These are phyloP conservation scores for Apiotrichum sp. DNA, from an alignment of 1,284 basidiomycete genomes.

Conservation along the genomic window DNA sequence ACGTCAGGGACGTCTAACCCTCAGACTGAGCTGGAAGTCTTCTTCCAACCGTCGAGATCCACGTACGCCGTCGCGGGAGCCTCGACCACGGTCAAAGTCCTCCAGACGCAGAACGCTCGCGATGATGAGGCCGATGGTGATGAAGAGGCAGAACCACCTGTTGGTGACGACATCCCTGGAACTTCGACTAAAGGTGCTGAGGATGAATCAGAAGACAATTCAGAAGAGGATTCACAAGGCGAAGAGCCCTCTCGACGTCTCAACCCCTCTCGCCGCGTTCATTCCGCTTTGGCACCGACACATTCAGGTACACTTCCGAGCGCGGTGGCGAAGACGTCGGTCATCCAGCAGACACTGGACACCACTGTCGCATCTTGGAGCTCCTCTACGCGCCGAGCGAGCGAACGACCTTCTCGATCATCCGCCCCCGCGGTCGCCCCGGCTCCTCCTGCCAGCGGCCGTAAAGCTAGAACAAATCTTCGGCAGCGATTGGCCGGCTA, in stretches of 20 bases:
- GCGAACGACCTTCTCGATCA: too few species aligned
- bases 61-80: conserved; percentile 58
- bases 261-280: too few species aligned
- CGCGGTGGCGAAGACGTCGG: too few species aligned
- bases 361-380: conserved; percentile 26
- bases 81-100: conserved; percentile 24
- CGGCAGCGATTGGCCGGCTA: conserved; percentile 53
- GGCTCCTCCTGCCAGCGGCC: conserved; percentile 10
- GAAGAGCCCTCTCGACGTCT: background rate
- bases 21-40: conserved; percentile 57
- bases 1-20: background rate
- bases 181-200: background rate
- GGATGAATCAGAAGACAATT: background rate
- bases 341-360: conserved; percentile 18
- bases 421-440: too few species aligned
- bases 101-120: background rate
- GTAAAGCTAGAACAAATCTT: conserved; percentile 44
- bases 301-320: too few species aligned
- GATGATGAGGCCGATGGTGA: background rate
- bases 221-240: conserved; percentile 2
- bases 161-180: background rate
- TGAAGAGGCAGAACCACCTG: background rate
- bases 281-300: too few species aligned
- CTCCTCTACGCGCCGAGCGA: background rate
- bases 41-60: conserved; percentile 62